These are phyloP conservation scores for Apiosordaria backusii DNA, from an alignment of 495 filamentous ascomycete genomes.

Conservation along the genomic window DNA sequence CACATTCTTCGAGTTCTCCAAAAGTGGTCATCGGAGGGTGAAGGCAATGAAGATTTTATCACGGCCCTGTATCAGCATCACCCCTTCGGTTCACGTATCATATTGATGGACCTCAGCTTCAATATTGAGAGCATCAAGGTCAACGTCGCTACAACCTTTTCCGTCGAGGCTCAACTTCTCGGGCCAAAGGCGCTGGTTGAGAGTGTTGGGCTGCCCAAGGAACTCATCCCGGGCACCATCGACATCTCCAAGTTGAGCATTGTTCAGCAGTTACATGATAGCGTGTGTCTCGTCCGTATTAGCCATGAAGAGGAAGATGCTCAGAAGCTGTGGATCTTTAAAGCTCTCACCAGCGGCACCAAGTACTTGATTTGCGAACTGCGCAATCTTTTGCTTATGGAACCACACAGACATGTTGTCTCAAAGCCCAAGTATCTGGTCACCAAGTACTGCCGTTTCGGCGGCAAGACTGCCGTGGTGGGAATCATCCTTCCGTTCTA, in stretches of 20 bases:
- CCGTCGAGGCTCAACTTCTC: slow-evolving; percentile 42
- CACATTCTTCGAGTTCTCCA: slow-evolving; percentile 46
- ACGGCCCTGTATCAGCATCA: slow-evolving; percentile 27
- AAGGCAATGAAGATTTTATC: slow-evolving; percentile 10
- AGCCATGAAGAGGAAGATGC: neutral
- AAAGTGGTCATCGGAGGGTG: slow-evolving; percentile 31
- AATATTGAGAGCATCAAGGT: slow-evolving; percentile 38
- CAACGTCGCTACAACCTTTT: slow-evolving; percentile 38
- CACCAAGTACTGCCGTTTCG: slow-evolving; percentile 45
- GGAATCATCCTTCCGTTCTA: slow-evolving; percentile 47
- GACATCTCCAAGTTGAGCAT: slow-evolving; percentile 42
- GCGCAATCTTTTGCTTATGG: slow-evolving; percentile 41
- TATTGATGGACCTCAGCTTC: slow-evolving; percentile 41
- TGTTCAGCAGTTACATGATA: slow-evolving; percentile 44
- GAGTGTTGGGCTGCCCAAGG: slow-evolving; percentile 29
- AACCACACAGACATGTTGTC: slow-evolving; percentile 43
- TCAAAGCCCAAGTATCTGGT: slow-evolving; percentile 41
- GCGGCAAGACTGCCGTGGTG: slow-evolving; percentile 42
- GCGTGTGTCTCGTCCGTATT: slow-evolving; percentile 43
- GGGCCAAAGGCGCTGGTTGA: slow-evolving; percentile 26
- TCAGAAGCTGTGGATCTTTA: slow-evolving; percentile 42
- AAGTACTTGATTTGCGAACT: slow-evolving; percentile 50
- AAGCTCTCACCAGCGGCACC: slow-evolving; percentile 46
- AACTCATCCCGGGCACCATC: slow-evolving; percentile 32
- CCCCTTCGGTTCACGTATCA: slow-evolving; percentile 48